Conservation (phyloP, 2,329 filamentous ascomycete species). For the Ambrosiella beaveri region DNA sequence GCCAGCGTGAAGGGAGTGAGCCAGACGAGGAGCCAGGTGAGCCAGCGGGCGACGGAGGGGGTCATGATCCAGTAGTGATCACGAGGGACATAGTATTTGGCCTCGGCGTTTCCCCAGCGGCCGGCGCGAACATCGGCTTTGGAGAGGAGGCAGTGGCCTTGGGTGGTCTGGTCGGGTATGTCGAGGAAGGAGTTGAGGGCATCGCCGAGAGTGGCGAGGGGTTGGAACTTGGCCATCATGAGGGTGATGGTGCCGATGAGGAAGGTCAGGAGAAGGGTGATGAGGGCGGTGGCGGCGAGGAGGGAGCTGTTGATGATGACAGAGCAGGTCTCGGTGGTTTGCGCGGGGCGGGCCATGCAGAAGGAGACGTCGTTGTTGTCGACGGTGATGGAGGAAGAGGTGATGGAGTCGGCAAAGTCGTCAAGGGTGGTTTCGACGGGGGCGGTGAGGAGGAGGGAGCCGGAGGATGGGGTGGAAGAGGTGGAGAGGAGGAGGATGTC, state of each 20-base stretch:
- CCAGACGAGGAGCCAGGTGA: conserved; percentile 25
- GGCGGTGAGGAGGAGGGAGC: conserved; percentile 20
- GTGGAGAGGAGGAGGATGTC: conserved; percentile 22
- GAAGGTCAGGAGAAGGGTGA: conserved; percentile 20
- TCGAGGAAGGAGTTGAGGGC: conserved; percentile 32
- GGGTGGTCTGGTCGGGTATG: conserved; percentile 27
- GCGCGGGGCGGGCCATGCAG: conserved; percentile 20
- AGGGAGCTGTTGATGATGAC: conserved; percentile 28
- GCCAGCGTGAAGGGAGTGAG: conserved; percentile 21
- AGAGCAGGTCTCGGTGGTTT: conserved; percentile 20
- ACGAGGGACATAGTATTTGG: conserved; percentile 26
- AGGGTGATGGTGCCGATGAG: conserved; percentile 24
- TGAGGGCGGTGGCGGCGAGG: conserved; percentile 25
- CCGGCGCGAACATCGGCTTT: conserved; percentile 28
- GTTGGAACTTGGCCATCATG: conserved; percentile 23
- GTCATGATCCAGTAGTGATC: conserved; percentile 29
- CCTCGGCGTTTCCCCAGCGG: conserved; percentile 26
- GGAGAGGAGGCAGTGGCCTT: conserved; percentile 28
- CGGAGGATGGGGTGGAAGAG: conserved; percentile 6
- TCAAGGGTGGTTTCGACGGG: conserved; percentile 16
- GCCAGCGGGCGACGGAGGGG: conserved; percentile 27
- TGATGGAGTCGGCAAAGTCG: conserved; percentile 6
- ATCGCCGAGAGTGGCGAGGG: conserved; percentile 33
- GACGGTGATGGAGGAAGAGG: neutral
- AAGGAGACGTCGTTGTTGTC: conserved; percentile 12